Base-by-base conservation (phyloP, 2,329 filamentous ascomycete species). In the Plectosphaerella sp. region DNA sequence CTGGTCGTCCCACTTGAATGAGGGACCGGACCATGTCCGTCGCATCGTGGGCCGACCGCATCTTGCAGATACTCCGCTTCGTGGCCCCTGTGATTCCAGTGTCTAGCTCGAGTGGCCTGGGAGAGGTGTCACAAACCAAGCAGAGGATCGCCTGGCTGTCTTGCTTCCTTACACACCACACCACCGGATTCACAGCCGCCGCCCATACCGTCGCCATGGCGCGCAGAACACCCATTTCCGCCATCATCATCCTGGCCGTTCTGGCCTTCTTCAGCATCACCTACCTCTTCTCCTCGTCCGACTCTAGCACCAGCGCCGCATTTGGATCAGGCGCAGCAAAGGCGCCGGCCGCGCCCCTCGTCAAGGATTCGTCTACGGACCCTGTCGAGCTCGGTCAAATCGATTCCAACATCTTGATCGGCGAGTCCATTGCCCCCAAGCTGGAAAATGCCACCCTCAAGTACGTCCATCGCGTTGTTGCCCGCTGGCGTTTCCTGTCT, bases 381-480 rank as follows among this genome's bases (percentile, higher is more conserved):
- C 24, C 39, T 16, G 58, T 74, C 20, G 75, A 75, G 50, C 61
- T 82, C 28, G 66, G 66, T 36, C 59, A 65, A 28, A 59, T 82
- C 25, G 70, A 80, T 1, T 67, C 72, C 24, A 68, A 68, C 43
- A 68, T 87, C 16, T 73, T 91, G 1, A 76, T 78, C 16, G 88
- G 88, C 52, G 83, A 83, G 51, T 86, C 84, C 4, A 93, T 91
- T 62, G 89, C 89, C 48, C 86, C 88, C 1, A 91, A 90, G 70
- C 74, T 94, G 50, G 89, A 89, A 64, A 94, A 94, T 70, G 88
- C 87, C 54, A 94, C 89, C 7, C 75, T 83, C 50, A 94, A 93
- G 85, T 87, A 74, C 48, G 76, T 63, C 8, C 50, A 45, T 37
- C 36, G 50, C 18, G 12, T 22, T 43, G 11, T 3, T 45, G 14